A percentile compares a stretch with the other conserved stretches of the same genome.
phyloP scores from a whole-genome alignment of 345 rosid genomes.

The Jatropha curcas region DNA sequence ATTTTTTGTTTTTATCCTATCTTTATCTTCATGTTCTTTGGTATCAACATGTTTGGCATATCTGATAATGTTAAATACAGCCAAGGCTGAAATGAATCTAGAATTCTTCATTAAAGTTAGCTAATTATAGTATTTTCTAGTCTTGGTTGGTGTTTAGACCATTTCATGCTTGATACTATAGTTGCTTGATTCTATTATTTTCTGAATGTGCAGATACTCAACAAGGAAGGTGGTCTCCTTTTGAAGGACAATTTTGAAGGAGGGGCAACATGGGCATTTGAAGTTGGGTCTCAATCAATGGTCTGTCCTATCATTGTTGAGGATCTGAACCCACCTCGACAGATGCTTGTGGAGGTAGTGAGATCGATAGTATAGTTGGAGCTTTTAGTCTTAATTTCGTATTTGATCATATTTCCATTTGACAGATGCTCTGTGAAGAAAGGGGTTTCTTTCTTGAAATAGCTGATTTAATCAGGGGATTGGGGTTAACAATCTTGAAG shows the following conservation, averaged over 20 bases:
- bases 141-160: not conserved
- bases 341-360: constrained; percentile 87
- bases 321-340: constrained; percentile 87
- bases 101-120: not conserved
- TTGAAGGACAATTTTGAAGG: constrained; percentile 69
- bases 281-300: constrained; percentile 88
- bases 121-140: not conserved
- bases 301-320: constrained; percentile 93
- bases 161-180: not conserved
- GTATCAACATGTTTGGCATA: not conserved
- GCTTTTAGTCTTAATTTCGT: not conserved
- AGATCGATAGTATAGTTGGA: not conserved
- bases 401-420: not conserved
- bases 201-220: constrained; percentile 49
- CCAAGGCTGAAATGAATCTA: not conserved
- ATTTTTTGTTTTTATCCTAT: not conserved
- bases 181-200: not conserved
- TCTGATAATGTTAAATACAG: not conserved
- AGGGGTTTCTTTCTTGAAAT: constrained; percentile 93
- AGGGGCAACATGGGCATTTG: constrained; percentile 98
- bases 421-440: constrained; percentile 93
- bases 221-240: constrained; percentile 52
- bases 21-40: not conserved
- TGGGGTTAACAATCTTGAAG: constrained; percentile 93
- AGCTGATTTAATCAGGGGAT: constrained; percentile 80